These are phyloP conservation scores for Xylariaceae sp. DNA, from an alignment of 2,329 filamentous ascomycete genomes.

Conservation along the genomic window DNA sequence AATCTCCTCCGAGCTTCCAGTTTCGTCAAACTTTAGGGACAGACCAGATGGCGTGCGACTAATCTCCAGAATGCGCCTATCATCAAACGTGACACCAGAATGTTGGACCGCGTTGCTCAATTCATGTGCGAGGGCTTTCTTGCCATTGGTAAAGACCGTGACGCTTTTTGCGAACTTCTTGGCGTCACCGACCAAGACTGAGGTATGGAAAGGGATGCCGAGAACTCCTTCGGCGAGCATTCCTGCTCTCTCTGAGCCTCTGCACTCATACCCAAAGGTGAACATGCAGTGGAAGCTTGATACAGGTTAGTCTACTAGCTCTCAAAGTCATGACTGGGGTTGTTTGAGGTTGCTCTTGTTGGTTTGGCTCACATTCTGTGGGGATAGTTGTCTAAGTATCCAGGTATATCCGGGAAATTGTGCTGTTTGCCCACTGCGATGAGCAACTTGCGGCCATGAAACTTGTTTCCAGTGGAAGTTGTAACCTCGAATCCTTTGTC, in stretches of 20 bases:
- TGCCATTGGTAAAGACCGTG: conserved; percentile 3
- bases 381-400: conserved; percentile 1
- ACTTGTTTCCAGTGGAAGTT: neutral
- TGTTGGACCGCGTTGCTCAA: neutral
- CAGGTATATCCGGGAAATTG: conserved; percentile 1
- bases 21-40: neutral
- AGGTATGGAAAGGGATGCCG: neutral
- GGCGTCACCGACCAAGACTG: neutral
- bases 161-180: neutral
- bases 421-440: neutral
- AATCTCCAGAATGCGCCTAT: neutral
- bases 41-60: neutral
- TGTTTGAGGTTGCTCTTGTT: neutral
- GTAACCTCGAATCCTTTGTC: neutral
- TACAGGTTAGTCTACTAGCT: neutral
- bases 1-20: neutral
- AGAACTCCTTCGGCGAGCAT: neutral
- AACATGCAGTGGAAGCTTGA: conserved; percentile 5
- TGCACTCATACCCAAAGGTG: neutral
- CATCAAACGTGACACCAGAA: neutral
- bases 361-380: neutral
- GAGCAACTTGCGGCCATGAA: neutral
- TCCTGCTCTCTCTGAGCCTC: neutral
- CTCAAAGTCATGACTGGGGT: too few relatives aligned
- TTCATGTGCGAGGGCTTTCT: neutral